phyloP scores from a whole-genome alignment of 164 flowering plant species.

The Annona squamosa region DNA sequence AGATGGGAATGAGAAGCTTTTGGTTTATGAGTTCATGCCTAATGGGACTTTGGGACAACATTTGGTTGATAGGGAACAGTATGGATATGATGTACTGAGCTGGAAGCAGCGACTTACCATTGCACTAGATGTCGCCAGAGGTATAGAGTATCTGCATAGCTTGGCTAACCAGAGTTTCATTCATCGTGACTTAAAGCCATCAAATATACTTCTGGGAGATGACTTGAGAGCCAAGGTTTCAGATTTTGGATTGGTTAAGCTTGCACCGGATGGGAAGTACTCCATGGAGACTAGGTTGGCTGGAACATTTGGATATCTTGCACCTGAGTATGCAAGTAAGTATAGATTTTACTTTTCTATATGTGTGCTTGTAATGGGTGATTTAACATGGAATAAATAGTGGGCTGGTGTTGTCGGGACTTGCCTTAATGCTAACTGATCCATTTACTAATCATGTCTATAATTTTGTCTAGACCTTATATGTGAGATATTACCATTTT shows the following conservation, averaged over 20 bases:
- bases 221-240: slow-evolving; percentile 53
- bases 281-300: slow-evolving; percentile 47
- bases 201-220: slow-evolving; percentile 47
- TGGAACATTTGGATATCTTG: slow-evolving; percentile 59
- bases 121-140: slow-evolving; percentile 51
- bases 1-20: slow-evolving; percentile 38
- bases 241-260: slow-evolving; percentile 50
- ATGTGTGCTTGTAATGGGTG: no score
- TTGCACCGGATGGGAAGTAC: slow-evolving; percentile 44
- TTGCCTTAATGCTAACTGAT: no score
- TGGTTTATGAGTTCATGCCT: slow-evolving; percentile 56
- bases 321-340: slow-evolving; percentile 55
- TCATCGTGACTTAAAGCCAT: slow-evolving; percentile 48
- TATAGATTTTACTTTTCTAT: background rate
- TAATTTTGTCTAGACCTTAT: no score
- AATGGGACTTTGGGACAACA: slow-evolving; percentile 48
- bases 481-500: no score
- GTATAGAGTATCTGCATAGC: slow-evolving; percentile 50
- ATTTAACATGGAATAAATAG: no score
- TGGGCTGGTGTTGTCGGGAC: no score
- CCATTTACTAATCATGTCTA: no score
- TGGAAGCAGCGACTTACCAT: slow-evolving; percentile 49
- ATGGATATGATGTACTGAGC: slow-evolving; percentile 24
- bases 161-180: slow-evolving; percentile 54
- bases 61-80: slow-evolving; percentile 26